A percentile compares a stretch with the other conserved stretches of the same genome.
These are phyloP conservation scores for Paraleonurus japonicus DNA, from an alignment of 257 asterid species.

Conservation along the genomic window DNA sequence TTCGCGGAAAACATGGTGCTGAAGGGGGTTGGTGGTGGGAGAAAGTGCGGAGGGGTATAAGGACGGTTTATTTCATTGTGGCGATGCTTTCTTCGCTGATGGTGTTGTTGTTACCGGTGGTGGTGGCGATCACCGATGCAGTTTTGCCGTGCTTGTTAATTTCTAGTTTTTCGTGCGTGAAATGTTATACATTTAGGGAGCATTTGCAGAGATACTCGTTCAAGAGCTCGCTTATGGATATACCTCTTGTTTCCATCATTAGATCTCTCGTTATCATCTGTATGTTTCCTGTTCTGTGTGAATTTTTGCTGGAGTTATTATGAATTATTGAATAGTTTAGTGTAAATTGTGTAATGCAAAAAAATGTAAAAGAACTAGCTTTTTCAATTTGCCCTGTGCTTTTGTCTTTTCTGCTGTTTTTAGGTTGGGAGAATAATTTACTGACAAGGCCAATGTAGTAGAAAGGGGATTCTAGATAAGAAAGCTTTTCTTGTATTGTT, in stretches of 20 bases:
- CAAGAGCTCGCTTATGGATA: conserved; percentile 87
- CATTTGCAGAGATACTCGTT: conserved; percentile 82
- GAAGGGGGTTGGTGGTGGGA: conserved; percentile 71
- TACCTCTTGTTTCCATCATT: conserved; percentile 77
- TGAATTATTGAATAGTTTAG: background rate
- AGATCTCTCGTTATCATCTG: conserved; percentile 85
- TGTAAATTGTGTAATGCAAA: background rate
- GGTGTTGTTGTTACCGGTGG: conserved; percentile 71
- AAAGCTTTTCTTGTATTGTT: background rate
- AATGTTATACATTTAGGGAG: conserved; percentile 59
- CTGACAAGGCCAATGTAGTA: conserved; percentile 9
- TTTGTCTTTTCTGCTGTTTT: background rate
- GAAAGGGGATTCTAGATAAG: conserved; percentile 2
- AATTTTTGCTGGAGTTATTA: background rate
- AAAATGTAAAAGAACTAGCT: background rate
- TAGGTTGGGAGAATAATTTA: background rate
- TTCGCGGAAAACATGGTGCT: conserved; percentile 32
- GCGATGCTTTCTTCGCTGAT: conserved; percentile 75
- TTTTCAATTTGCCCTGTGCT: conserved; percentile 1
- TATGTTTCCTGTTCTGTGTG: conserved; percentile 31
- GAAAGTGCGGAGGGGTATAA: conserved; percentile 61
- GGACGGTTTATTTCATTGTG: conserved; percentile 81
- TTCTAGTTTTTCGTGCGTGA: conserved; percentile 78
- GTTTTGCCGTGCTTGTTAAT: conserved; percentile 67
- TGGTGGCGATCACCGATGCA: conserved; percentile 73